Conservation (phyloP, 2,329 filamentous ascomycete species). For the Fusarium proliferatum region DNA sequence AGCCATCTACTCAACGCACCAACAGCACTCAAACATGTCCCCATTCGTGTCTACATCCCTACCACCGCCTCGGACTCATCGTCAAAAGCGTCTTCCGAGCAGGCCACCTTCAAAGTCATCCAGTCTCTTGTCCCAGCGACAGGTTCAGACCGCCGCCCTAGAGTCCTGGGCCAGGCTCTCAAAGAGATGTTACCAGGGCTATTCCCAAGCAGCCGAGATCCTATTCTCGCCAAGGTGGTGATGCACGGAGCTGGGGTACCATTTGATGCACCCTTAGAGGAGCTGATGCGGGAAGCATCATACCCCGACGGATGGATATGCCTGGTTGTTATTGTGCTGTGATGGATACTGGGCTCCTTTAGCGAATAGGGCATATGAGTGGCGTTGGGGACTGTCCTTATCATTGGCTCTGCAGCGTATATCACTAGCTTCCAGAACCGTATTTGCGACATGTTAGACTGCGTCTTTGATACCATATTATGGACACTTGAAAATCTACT, state of each 20-base stretch:
- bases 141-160: slow-evolving; percentile 52
- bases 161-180: slow-evolving; percentile 78
- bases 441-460: background rate
- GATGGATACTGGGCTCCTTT: slow-evolving; percentile 18
- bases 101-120: slow-evolving; percentile 74
- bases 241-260: slow-evolving; percentile 88
- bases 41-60: slow-evolving; percentile 87
- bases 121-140: slow-evolving; percentile 76
- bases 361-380: slow-evolving; percentile 18
- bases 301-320: slow-evolving; percentile 96
- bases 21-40: slow-evolving; percentile 82
- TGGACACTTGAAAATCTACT: background rate
- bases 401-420: slow-evolving; percentile 2
- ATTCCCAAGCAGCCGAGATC: slow-evolving; percentile 87
- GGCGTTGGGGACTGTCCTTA: slow-evolving; percentile 27
- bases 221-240: slow-evolving; percentile 84
- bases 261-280: slow-evolving; percentile 81
- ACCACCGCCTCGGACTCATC: slow-evolving; percentile 55
- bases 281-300: slow-evolving; percentile 82
- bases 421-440: background rate
- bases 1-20: slow-evolving; percentile 80
- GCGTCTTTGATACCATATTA: background rate
- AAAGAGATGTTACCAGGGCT: slow-evolving; percentile 80
- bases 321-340: slow-evolving; percentile 80
- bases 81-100: slow-evolving; percentile 43